phyloP scores from a whole-genome alignment of 495 filamentous ascomycete species.

The Choiromyces venosus region DNA sequence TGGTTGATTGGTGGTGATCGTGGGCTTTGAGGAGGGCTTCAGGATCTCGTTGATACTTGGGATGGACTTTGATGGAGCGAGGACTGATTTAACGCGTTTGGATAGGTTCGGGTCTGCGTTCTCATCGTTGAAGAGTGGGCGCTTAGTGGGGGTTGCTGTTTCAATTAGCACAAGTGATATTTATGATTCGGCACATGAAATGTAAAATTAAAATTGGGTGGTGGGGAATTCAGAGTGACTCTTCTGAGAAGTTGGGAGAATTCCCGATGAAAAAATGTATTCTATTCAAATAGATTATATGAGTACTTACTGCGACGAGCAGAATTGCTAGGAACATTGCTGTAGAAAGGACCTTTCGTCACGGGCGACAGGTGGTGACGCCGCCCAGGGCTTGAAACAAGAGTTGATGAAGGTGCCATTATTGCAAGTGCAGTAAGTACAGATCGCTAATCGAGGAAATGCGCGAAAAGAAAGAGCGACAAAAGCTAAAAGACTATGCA shows the following conservation, averaged over 20 bases:
- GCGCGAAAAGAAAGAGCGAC: slow-evolving; percentile 1
- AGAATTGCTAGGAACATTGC: slow-evolving; percentile 17
- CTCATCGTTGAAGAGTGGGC: slow-evolving; percentile 36
- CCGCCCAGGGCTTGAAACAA: slow-evolving; percentile 22
- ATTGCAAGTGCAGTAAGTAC: slow-evolving; percentile 6
- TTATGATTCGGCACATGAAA: slow-evolving; percentile 16
- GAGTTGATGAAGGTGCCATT: slow-evolving; percentile 30
- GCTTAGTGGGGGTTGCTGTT: slow-evolving; percentile 38
- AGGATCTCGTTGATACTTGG: slow-evolving; percentile 2
- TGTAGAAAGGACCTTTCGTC: slow-evolving; percentile 24
- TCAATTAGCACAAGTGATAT: slow-evolving; percentile 17
- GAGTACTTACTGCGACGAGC: slow-evolving; percentile 24
- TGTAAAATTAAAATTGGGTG: slow-evolving; percentile 11
- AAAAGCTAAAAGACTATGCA: slow-evolving; percentile 2
- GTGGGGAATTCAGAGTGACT: slow-evolving; percentile 18
- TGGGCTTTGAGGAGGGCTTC: slow-evolving; percentile 11
- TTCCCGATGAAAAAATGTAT: background rate
- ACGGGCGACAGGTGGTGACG: slow-evolving; percentile 17
- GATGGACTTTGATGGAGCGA: background rate
- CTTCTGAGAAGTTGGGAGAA: slow-evolving; percentile 7
- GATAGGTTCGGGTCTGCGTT: slow-evolving; percentile 23
- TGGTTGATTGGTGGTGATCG: slow-evolving; percentile 16
- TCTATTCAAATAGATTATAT: background rate
- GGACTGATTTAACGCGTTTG: slow-evolving; percentile 35
- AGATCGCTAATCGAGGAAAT: background rate